A percentile compares a stretch with the other conserved stretches of the same genome.
Evolutionary conservation across 768 basidiomycete genomes (phyloP).

Genomic region (Leccinum obscurum): DNA sequence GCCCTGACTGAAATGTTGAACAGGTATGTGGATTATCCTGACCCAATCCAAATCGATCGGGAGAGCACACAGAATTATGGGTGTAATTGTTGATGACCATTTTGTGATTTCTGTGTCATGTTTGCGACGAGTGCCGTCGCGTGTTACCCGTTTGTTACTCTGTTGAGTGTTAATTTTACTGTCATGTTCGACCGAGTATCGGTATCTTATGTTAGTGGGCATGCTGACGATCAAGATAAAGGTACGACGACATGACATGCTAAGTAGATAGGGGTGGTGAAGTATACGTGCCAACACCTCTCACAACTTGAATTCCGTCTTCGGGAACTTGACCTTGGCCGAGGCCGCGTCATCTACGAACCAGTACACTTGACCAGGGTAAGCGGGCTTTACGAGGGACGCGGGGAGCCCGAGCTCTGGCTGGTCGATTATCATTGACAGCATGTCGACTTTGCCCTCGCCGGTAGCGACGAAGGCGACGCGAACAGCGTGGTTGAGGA

Average conservation of each 20-base stretch:
- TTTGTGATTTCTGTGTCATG: conserved; percentile 28
- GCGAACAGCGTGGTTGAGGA: conserved; percentile 85
- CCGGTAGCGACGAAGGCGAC: conserved; percentile 91
- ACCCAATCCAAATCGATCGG: conserved; percentile 95
- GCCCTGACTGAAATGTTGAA: conserved; percentile 16
- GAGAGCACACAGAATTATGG: conserved; percentile 90
- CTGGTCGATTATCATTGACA: conserved; percentile 72
- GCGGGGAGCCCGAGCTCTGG: conserved; percentile 81
- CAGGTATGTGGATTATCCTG: conserved; percentile 98
- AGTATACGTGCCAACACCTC: conserved; percentile 7
- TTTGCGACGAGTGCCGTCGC: conserved; percentile 25
- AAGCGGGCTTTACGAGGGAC: conserved; percentile 73
- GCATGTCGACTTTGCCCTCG: conserved; percentile 74
- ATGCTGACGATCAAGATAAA: conserved; percentile 12
- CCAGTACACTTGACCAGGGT: conserved; percentile 90
- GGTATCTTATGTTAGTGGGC: conserved; percentile 28
- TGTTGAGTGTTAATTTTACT: conserved; percentile 38
- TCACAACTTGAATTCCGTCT: conserved; percentile 58
- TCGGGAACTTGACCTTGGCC: conserved; percentile 56
- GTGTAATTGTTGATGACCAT: conserved; percentile 75
- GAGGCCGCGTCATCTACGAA: conserved; percentile 90
- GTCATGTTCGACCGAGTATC: conserved; percentile 13
- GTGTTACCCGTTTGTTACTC: conserved; percentile 34
- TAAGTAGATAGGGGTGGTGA: conserved; percentile 13
- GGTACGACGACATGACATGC: conserved; percentile 17